Evolutionary conservation across 1,139 yeast species (phyloP), one percentile per base, ranked within the genome.

Genomic region (Blastobotrys capitulatus): DNA sequence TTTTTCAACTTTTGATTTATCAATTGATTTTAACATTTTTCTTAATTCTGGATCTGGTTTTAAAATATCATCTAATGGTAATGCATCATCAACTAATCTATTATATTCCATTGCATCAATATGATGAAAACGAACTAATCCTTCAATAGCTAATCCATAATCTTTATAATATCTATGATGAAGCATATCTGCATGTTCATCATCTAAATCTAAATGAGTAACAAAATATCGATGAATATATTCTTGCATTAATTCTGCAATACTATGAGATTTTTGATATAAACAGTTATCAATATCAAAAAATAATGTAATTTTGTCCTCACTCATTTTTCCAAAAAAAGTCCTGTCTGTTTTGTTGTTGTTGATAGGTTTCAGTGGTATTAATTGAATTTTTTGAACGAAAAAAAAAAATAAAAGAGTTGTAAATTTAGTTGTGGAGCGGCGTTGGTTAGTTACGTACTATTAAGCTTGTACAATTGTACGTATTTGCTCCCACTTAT

Each of bases 201-300:
- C 89, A 51, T 73, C 71, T 39, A 92, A 69, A 18, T 74, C 64
- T 47, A 92, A 73, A 47, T 76, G 75, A 49, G 75, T 74, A 57
- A 82, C 84, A 70, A 92, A 87, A 68, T 85, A 92, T 44, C 82
- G 73, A 59, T 86, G 94, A 57, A 92, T 92, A 57, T 83, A 83
- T 26, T 77, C 80, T 61, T 85, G 95, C 97, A 90, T 92, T 70
- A 87, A 66, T 57, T 86, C 94, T 60, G 86, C 95, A 57, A 92
- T 86, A 63, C 75, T 73, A 35, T 87, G 79, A 1, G 88, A 79
- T 56, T 89, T 72, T 47, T 78, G 76, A 67, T 92, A 92, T 40
- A 92, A 75, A 61, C 96, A 87, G 66, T 92, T 92, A 68, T 92
- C 97, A 48, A 90, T 87, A 65, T 90, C 98, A 60, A 90, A 92